A percentile compares a stretch with the other conserved stretches of the same genome.
Conservation (phyloP, 2,329 filamentous ascomycete species). For the Apiospora aurea region DNA sequence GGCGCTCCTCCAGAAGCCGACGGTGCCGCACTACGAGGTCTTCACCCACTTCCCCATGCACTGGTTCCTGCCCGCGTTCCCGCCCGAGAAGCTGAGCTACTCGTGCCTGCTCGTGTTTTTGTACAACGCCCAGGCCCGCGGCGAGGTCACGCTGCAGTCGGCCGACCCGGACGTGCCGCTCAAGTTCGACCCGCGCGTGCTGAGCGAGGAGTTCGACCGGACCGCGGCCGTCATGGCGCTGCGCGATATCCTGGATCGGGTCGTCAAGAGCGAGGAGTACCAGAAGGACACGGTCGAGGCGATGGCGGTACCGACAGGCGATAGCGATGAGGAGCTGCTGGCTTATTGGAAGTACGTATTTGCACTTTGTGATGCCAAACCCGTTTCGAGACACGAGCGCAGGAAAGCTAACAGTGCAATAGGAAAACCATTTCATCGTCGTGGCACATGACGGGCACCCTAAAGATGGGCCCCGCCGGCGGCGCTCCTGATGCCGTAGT, state of each 20-base stretch:
- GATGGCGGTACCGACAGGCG: constrained; percentile 52
- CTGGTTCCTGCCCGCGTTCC: constrained; percentile 49
- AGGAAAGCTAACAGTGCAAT: too few species aligned
- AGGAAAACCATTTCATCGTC: constrained; percentile 51
- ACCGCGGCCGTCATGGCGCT: constrained; percentile 56
- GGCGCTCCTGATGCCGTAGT: constrained; percentile 52
- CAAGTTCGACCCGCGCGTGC: constrained; percentile 59
- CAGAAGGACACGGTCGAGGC: constrained; percentile 51
- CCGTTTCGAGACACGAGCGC: too few species aligned
- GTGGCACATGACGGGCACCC: constrained; percentile 65
- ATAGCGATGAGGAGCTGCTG: constrained; percentile 61
- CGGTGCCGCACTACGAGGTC: constrained; percentile 65
- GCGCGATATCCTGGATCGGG: constrained; percentile 46
- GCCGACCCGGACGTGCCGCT: constrained; percentile 55
- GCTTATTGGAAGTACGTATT: constrained; percentile 45
- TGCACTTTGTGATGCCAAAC: too few species aligned
- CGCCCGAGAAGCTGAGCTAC: constrained; percentile 48
- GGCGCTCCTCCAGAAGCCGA: constrained; percentile 53
- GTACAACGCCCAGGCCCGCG: constrained; percentile 61
- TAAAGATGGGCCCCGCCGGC: constrained; percentile 59
- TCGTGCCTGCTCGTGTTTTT: constrained; percentile 53
- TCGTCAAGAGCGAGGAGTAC: constrained; percentile 53
- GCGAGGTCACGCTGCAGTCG: constrained; percentile 60
- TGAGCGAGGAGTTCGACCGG: constrained; percentile 61
- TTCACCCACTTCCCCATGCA: constrained; percentile 54